phyloP scores from a whole-genome alignment of 352 stramenopile genomes.

The Globisporangium heterothallicum region DNA sequence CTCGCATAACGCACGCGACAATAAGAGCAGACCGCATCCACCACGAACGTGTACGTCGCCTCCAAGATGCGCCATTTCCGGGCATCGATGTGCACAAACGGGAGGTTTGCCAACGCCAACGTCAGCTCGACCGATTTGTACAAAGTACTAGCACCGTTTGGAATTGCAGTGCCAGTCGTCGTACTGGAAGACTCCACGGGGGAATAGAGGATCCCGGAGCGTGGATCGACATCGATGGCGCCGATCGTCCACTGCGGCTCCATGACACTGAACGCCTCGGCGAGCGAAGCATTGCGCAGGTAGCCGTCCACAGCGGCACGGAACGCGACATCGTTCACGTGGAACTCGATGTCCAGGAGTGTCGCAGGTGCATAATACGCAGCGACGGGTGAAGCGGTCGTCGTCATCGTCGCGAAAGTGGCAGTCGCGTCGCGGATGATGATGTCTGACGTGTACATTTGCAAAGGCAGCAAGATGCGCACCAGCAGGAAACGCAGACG shows the following conservation, averaged over 20 bases:
- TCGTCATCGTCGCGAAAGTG: slow-evolving; percentile 3
- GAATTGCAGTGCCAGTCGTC: neutral
- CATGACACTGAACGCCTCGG: slow-evolving; percentile 6
- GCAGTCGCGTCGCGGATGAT: slow-evolving; percentile 14
- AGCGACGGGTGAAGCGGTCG: too few species aligned
- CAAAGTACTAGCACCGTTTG: neutral
- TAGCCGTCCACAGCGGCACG: slow-evolving; percentile 11
- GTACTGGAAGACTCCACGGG: neutral
- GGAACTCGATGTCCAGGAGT: slow-evolving; percentile 20
- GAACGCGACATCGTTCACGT: slow-evolving; percentile 11
- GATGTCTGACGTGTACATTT: slow-evolving; percentile 21
- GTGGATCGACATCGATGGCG: slow-evolving; percentile 17
- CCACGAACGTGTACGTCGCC: neutral
- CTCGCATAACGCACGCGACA: slow-evolving; percentile 5
- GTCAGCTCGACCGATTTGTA: neutral
- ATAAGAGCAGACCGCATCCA: neutral
- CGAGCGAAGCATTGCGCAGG: slow-evolving; percentile 20
- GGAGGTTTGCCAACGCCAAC: neutral
- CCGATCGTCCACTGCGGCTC: slow-evolving; percentile 21
- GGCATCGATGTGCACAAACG: neutral
- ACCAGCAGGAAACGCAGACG: slow-evolving; percentile 23
- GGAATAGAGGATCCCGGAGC: neutral
- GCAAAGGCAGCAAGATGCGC: slow-evolving; percentile 6
- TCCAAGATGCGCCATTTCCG: slow-evolving; percentile 10
- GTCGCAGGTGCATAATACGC: neutral